Evolutionary conservation across 2,329 filamentous ascomycete species (phyloP).

Genomic region (Alternaria alternata): DNA sequence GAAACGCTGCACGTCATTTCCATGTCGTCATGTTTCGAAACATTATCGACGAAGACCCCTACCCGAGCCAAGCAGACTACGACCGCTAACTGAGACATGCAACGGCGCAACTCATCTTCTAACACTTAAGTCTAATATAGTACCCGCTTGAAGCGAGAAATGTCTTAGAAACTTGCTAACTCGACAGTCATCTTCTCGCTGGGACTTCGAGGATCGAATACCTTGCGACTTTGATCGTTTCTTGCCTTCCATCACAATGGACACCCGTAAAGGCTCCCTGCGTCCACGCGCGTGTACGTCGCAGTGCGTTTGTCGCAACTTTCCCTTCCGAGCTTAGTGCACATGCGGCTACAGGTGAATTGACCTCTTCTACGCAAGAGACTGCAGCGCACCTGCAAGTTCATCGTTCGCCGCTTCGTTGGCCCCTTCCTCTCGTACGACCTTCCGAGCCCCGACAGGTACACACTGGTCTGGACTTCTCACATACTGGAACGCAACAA

Average conservation of each 20-base stretch:
- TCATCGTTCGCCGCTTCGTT: too few relatives aligned
- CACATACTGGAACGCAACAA: neutral
- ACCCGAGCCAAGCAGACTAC: neutral
- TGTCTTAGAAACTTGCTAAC: neutral
- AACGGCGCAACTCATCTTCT: constrained; percentile 2
- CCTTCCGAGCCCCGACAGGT: too few relatives aligned
- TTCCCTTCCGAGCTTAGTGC: neutral
- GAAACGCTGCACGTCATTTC: neutral
- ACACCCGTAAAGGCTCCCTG: constrained; percentile 19
- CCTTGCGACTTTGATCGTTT: neutral
- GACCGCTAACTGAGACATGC: constrained; percentile 6
- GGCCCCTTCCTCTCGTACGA: too few relatives aligned
- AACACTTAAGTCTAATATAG: neutral
- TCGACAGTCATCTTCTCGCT: neutral
- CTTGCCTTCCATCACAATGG: constrained; percentile 13
- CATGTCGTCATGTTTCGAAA: constrained; percentile 7
- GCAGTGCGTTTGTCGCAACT: constrained; percentile 16
- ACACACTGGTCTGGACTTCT: too few relatives aligned
- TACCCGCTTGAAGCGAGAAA: neutral
- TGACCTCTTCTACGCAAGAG: too few relatives aligned
- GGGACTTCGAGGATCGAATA: neutral
- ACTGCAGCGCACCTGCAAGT: too few relatives aligned
- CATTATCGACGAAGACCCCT: neutral
- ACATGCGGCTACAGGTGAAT: too few relatives aligned
- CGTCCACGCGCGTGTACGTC: constrained; percentile 10